These are phyloP conservation scores for Heliamphora pulchella DNA, from an alignment of 179 eudicot genomes.

Conservation along the genomic window DNA sequence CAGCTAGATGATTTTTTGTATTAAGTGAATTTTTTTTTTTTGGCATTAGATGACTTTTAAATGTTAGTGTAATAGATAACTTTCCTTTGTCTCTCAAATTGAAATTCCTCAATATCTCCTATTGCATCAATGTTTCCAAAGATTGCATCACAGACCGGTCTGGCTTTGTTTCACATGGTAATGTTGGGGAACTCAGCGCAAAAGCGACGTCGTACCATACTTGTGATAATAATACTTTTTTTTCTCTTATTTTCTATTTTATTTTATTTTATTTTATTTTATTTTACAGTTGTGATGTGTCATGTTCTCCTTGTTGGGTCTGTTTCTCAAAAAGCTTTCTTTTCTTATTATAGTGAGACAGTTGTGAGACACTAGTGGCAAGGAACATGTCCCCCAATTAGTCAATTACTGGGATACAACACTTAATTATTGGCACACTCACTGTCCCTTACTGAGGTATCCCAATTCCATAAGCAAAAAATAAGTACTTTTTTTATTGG, in stretches of 20 bases:
- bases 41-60: too few relatives aligned
- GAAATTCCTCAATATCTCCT: too few relatives aligned
- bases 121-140: too few relatives aligned
- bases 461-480: too few relatives aligned
- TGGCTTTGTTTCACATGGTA: background rate
- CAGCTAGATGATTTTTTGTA: too few relatives aligned
- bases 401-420: background rate
- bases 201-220: background rate
- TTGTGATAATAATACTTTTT: background rate
- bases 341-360: background rate
- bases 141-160: background rate
- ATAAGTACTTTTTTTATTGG: too few relatives aligned
- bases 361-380: background rate
- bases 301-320: background rate
- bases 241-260: too few relatives aligned
- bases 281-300: background rate
- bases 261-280: too few relatives aligned
- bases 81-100: too few relatives aligned
- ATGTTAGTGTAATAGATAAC: too few relatives aligned
- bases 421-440: background rate
- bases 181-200: conserved; percentile 4
- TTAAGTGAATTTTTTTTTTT: too few relatives aligned
- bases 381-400: background rate
- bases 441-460: too few relatives aligned
- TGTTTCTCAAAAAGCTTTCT: background rate